Conservation (phyloP, 441 rosid genomes). For the Cnidoscolus chayamansa region DNA sequence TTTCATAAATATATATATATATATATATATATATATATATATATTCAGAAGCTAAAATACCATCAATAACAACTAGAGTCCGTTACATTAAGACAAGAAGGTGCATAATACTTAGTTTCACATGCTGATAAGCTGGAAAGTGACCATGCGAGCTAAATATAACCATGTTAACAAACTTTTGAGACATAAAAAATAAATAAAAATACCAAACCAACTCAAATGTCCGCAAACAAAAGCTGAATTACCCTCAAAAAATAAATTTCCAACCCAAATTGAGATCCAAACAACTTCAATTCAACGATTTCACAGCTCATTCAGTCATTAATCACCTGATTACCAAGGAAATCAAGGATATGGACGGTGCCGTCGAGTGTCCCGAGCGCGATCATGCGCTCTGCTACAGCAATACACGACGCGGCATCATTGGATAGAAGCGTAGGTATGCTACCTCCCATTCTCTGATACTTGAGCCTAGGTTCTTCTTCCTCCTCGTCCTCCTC, state of each 20-base stretch:
- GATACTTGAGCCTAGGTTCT: slow-evolving; percentile 93
- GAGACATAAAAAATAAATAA: not conserved
- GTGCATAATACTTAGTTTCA: not conserved
- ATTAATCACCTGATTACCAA: slow-evolving; percentile 77
- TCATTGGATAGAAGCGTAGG: slow-evolving; percentile 72
- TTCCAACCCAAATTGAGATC: slow-evolving; percentile 2
- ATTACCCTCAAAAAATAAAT: not conserved
- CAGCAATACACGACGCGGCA: slow-evolving; percentile 89
- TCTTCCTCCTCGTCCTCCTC: slow-evolving; percentile 66
- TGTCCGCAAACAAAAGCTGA: not conserved
- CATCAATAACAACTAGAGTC: not conserved
- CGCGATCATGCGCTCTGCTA: slow-evolving; percentile 94
- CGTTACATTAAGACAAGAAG: not conserved
- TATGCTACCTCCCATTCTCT: slow-evolving; percentile 93
- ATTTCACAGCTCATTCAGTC: not conserved
- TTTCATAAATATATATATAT: too few relatives aligned
- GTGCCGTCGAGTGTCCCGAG: slow-evolving; percentile 89
- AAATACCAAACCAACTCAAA: not conserved
- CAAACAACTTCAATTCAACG: slow-evolving; percentile 4
- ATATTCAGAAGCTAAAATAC: not conserved
- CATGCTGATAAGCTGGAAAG: not conserved
- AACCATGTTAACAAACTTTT: not conserved
- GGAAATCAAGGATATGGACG: slow-evolving; percentile 91
- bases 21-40: too few relatives aligned
- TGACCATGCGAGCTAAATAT: not conserved